phyloP scores from a whole-genome alignment of 148 eudicot genomes.

The Chenopodium album region DNA sequence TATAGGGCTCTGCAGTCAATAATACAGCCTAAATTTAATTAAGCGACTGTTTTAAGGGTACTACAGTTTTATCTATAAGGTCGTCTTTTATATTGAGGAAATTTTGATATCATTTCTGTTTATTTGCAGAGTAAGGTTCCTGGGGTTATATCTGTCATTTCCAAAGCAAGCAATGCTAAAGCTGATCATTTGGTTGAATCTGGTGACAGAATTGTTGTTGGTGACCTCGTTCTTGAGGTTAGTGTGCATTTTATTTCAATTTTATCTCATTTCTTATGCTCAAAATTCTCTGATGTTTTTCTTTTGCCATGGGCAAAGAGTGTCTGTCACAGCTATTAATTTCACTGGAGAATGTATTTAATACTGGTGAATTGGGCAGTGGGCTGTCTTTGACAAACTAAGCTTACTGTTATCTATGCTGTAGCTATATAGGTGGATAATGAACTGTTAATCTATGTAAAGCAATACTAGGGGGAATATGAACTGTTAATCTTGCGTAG shows the following conservation, averaged over 20 bases:
- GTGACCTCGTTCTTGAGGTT: slow-evolving; percentile 87
- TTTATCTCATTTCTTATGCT: neutral
- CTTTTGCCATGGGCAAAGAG: too few species aligned
- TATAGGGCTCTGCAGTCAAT: neutral
- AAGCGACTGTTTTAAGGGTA: neutral
- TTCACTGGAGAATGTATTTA: neutral
- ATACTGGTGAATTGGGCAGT: neutral
- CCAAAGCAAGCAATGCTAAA: slow-evolving; percentile 82
- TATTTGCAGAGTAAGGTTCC: slow-evolving; percentile 65
- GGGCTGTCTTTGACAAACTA: neutral
- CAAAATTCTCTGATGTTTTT: neutral
- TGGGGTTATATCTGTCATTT: slow-evolving; percentile 79
- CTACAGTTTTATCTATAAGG: neutral
- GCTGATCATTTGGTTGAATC: slow-evolving; percentile 76
- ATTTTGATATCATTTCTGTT: neutral
- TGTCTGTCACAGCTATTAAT: neutral
- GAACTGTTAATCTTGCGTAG: neutral
- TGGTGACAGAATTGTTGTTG: slow-evolving; percentile 72
- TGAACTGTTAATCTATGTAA: too few species aligned
- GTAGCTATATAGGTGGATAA: too few species aligned
- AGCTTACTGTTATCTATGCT: neutral
- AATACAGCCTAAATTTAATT: neutral
- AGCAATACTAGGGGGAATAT: neutral
- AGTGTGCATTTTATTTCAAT: neutral
- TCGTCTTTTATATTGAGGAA: neutral